A percentile compares a stretch with the other conserved stretches of the same genome.
Evolutionary conservation across 2,329 filamentous ascomycete genomes (phyloP).

Genomic region (Aspergillus flavus): DNA sequence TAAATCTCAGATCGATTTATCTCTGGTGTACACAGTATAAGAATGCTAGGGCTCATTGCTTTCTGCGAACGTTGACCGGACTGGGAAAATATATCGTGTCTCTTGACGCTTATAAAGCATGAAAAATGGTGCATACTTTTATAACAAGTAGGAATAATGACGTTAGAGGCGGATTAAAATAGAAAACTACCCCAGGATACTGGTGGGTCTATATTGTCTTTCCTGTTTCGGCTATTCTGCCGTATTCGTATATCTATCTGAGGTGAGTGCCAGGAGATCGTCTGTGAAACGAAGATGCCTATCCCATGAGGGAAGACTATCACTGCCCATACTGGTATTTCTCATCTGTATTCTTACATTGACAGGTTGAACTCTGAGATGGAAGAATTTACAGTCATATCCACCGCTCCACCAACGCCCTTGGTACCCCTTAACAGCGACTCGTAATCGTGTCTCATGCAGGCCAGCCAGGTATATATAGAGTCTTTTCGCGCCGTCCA

Average conservation of each 20-base stretch:
- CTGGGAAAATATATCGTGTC: no score
- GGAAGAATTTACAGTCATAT: not conserved
- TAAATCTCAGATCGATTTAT: no score
- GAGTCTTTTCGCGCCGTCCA: not conserved
- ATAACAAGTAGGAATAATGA: no score
- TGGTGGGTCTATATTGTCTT: no score
- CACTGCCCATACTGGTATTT: not conserved
- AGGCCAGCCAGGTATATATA: not conserved
- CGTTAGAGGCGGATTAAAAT: not conserved
- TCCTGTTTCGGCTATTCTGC: not conserved
- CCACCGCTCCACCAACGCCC: not conserved
- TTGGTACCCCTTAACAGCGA: not conserved
- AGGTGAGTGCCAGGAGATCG: no score
- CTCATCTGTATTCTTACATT: not conserved
- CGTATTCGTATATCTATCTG: not conserved
- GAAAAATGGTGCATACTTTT: no score
- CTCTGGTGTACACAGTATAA: no score
- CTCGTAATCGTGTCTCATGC: not conserved
- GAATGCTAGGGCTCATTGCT: no score
- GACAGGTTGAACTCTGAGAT: not conserved
- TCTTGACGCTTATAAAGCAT: no score
- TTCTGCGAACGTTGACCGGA: no score
- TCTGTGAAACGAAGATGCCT: no score
- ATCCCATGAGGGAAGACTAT: no score
- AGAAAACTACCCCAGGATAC: not conserved